Evolutionary conservation across 345 rosid species (phyloP).

Genomic region (Brassica incana): DNA sequence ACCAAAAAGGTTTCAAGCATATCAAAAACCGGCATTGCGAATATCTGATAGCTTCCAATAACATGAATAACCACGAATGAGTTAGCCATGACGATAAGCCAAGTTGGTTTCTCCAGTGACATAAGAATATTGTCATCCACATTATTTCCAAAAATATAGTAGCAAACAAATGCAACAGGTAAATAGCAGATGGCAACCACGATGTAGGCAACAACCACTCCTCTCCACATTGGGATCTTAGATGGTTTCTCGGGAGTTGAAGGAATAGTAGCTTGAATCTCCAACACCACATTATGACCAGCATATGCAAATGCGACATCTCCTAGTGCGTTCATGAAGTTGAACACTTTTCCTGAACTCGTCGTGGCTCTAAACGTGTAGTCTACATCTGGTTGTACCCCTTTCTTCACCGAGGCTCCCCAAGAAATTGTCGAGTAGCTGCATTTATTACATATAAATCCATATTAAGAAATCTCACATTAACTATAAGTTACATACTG

Average conservation of each 20-base stretch:
- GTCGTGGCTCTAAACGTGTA: slow-evolving; percentile 54
- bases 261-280: slow-evolving; percentile 91
- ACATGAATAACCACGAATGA: slow-evolving; percentile 79
- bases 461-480: background rate
- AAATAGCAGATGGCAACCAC: slow-evolving; percentile 77
- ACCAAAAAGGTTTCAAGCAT: slow-evolving; percentile 76
- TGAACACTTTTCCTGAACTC: slow-evolving; percentile 40
- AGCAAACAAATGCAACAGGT: slow-evolving; percentile 73
- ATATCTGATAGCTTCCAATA: slow-evolving; percentile 85
- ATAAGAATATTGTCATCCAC: slow-evolving; percentile 75
- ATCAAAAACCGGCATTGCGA: slow-evolving; percentile 84
- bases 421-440: slow-evolving; percentile 81
- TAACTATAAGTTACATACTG: background rate
- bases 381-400: slow-evolving; percentile 50
- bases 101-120: slow-evolving; percentile 57
- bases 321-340: slow-evolving; percentile 73
- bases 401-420: slow-evolving; percentile 51
- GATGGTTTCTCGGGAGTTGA: slow-evolving; percentile 85
- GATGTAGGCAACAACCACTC: slow-evolving; percentile 68
- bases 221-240: slow-evolving; percentile 81
- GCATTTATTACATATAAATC: background rate
- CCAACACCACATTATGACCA: slow-evolving; percentile 78
- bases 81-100: slow-evolving; percentile 77
- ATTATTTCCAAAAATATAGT: slow-evolving; percentile 53
- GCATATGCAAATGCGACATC: slow-evolving; percentile 86